These are phyloP conservation scores for Phyllostachys edulis DNA, from an alignment of 176 grass and related monocot species.

Conservation along the genomic window DNA sequence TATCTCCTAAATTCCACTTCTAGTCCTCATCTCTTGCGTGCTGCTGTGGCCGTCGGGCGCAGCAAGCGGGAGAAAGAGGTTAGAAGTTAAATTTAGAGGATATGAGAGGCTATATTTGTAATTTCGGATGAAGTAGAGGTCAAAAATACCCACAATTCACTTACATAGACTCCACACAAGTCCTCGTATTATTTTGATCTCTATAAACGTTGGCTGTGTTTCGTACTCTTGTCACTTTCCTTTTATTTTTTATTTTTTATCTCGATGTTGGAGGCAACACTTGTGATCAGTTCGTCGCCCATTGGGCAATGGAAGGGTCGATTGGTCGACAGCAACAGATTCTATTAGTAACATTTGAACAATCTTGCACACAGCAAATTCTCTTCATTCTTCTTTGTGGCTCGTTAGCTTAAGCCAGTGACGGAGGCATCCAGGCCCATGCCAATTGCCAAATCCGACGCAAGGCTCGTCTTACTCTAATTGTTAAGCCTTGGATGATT, in stretches of 20 bases:
- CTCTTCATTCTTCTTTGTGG: neutral
- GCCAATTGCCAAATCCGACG: neutral
- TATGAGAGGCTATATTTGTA: too few species aligned
- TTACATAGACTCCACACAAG: neutral
- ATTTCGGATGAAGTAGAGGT: too few species aligned
- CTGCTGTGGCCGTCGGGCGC: too few species aligned
- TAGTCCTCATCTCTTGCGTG: too few species aligned
- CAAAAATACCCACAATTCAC: too few species aligned
- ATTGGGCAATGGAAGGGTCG: neutral
- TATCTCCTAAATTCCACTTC: too few species aligned
- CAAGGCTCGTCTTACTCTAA: neutral
- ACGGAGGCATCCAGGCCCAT: neutral
- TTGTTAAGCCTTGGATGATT: neutral
- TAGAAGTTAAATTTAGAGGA: too few species aligned
- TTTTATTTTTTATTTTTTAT: neutral
- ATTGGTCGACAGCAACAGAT: conserved; percentile 11
- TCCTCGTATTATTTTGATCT: neutral
- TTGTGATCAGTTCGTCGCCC: neutral
- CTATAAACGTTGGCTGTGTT: neutral
- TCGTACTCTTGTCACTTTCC: neutral
- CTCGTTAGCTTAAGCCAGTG: neutral
- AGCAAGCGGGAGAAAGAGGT: too few species aligned
- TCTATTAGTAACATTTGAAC: neutral
- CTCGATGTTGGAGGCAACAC: neutral
- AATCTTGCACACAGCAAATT: conserved; percentile 34